Evolutionary conservation across 148 eudicot species (phyloP).

Genomic region (Chenopodium formosanum): DNA sequence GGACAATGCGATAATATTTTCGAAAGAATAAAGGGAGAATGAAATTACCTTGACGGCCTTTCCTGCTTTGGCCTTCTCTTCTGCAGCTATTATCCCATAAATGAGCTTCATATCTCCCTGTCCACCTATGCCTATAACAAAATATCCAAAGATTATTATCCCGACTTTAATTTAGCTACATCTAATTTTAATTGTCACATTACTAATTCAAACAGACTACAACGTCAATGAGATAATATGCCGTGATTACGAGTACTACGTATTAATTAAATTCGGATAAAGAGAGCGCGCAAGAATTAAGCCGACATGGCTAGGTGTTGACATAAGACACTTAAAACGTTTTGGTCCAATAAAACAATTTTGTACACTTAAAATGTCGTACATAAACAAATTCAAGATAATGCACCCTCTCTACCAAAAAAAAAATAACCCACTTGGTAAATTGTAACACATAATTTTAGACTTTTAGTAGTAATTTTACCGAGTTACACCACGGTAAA

Average conservation of each 20-base stretch:
- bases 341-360: neutral
- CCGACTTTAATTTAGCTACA: neutral
- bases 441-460: neutral
- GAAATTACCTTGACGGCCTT: constrained; percentile 73
- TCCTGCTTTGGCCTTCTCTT: constrained; percentile 84
- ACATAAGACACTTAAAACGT: neutral
- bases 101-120: constrained; percentile 79
- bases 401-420: neutral
- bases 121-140: constrained; percentile 30
- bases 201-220: neutral
- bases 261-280: too few relatives aligned
- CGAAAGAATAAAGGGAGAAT: neutral
- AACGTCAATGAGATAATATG: too few relatives aligned
- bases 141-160: neutral
- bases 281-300: too few relatives aligned
- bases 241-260: too few relatives aligned
- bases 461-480: neutral
- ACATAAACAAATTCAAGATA: neutral
- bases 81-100: constrained; percentile 83
- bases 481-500: constrained; percentile 40
- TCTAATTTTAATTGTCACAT: neutral
- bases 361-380: neutral
- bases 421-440: too few relatives aligned
- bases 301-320: neutral
- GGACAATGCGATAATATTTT: too few relatives aligned